These are phyloP conservation scores for Penicillium longicatenatum DNA, from an alignment of 495 filamentous ascomycete genomes.

Conservation along the genomic window DNA sequence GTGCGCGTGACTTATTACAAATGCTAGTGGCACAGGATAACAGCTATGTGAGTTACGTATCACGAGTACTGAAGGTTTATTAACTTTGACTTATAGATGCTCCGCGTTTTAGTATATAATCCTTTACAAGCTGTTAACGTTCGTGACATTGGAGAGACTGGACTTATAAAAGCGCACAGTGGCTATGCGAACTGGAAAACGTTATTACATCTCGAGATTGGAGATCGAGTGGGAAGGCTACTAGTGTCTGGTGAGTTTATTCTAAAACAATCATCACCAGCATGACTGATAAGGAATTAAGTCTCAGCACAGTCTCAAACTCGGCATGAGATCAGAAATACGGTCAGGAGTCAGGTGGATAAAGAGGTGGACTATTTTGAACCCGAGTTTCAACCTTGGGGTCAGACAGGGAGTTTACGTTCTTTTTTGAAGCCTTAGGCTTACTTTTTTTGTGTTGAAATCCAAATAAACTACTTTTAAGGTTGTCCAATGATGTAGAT, in stretches of 20 bases:
- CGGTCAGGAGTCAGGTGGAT: background rate
- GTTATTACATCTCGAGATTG: constrained; percentile 6
- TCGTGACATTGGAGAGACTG: constrained; percentile 11
- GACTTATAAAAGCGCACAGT: constrained; percentile 14
- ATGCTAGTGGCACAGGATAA: constrained; percentile 22
- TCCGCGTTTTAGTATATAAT: constrained; percentile 16
- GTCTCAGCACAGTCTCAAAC: constrained; percentile 8
- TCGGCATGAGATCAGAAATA: constrained; percentile 6
- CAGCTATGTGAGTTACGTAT: constrained; percentile 19
- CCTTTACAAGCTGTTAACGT: constrained; percentile 1
- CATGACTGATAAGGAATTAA: background rate
- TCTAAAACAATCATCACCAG: background rate
- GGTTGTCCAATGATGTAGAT: no score
- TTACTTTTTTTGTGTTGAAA: no score
- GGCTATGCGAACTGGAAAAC: constrained; percentile 11
- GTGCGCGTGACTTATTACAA: constrained; percentile 22
- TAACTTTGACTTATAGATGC: constrained; percentile 13
- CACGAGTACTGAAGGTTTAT: background rate
- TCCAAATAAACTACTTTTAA: no score
- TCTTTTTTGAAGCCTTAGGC: constrained; percentile 3
- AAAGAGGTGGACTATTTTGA: constrained; percentile 8
- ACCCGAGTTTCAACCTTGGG: constrained; percentile 30
- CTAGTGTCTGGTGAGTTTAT: constrained; percentile 24
- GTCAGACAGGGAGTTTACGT: constrained; percentile 5
- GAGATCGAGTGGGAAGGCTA: constrained; percentile 25